Evolutionary conservation across 495 filamentous ascomycete genomes (phyloP).

Genomic region (Penicillium angulare): DNA sequence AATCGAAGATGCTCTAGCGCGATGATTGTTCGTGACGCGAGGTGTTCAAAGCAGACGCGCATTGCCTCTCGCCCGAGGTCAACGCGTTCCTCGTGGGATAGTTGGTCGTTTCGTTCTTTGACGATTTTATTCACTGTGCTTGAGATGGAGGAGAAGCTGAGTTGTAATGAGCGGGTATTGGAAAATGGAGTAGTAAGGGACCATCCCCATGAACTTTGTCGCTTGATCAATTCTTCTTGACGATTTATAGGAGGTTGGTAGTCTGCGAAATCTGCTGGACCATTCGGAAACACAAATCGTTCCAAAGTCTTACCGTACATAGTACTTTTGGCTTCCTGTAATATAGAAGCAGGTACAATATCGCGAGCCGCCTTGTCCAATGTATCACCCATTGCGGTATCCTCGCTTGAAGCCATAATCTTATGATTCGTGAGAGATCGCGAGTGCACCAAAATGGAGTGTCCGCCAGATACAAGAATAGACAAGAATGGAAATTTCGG

Average conservation of each 20-base stretch:
- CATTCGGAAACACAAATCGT: constrained; percentile 69
- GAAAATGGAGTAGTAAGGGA: constrained; percentile 53
- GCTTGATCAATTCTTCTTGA: constrained; percentile 48
- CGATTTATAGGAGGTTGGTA: constrained; percentile 55
- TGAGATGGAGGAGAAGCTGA: constrained; percentile 65
- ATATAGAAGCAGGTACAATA: constrained; percentile 57
- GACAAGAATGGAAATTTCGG: constrained; percentile 79
- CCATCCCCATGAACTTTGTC: constrained; percentile 55
- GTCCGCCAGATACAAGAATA: constrained; percentile 88
- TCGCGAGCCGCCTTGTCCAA: constrained; percentile 81
- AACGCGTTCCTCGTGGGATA: constrained; percentile 49
- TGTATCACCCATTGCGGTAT: constrained; percentile 81
- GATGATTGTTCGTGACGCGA: constrained; percentile 68
- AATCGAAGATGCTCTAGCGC: constrained; percentile 50
- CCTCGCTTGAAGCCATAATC: constrained; percentile 65
- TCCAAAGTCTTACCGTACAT: constrained; percentile 75
- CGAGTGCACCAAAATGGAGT: constrained; percentile 82
- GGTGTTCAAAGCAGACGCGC: constrained; percentile 84
- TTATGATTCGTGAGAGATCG: constrained; percentile 60
- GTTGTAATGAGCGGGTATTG: constrained; percentile 50
- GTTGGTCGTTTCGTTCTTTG: constrained; percentile 16
- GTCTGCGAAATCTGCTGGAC: constrained; percentile 45
- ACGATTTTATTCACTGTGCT: constrained; percentile 52
- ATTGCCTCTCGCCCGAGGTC: constrained; percentile 67
- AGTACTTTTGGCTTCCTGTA: constrained; percentile 47